These are phyloP conservation scores for Epithele typhae DNA, from an alignment of 768 basidiomycete genomes.

Conservation along the genomic window DNA sequence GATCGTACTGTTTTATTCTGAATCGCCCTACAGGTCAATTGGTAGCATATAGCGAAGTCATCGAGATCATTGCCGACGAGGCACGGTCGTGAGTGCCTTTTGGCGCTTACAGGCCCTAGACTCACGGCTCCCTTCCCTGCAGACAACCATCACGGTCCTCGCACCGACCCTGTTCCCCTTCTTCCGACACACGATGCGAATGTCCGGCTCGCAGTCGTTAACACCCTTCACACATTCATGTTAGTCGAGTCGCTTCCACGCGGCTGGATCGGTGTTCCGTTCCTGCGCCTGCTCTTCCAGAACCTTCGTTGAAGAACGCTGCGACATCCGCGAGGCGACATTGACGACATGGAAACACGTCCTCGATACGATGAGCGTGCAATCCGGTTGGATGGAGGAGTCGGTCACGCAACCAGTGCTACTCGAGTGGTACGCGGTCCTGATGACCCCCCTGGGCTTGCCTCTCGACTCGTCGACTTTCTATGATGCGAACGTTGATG, in stretches of 20 bases:
- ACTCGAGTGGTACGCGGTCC: conserved; percentile 79
- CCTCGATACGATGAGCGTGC: conserved; percentile 47
- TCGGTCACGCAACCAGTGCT: conserved; percentile 55
- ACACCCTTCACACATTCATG: conserved; percentile 86
- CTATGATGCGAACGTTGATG: conserved; percentile 52
- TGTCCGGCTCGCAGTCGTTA: conserved; percentile 90
- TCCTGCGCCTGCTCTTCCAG: conserved; percentile 85
- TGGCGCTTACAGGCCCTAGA: too few relatives aligned
- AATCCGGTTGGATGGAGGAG: conserved; percentile 45
- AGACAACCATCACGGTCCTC: conserved; percentile 51
- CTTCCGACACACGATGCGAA: conserved; percentile 95
- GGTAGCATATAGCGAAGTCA: conserved; percentile 75
- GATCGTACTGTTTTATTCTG: conserved; percentile 49
- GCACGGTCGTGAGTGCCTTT: conserved; percentile 59
- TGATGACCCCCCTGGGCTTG: conserved; percentile 88
- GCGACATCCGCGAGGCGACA: conserved; percentile 75
- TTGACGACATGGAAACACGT: conserved; percentile 72
- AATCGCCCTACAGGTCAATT: conserved; percentile 79
- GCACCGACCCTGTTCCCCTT: conserved; percentile 91
- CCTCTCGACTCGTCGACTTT: conserved; percentile 69
- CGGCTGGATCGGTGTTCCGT: conserved; percentile 76
- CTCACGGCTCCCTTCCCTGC: too few relatives aligned
- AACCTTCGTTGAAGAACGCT: conserved; percentile 92
- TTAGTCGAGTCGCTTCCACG: conserved; percentile 64
- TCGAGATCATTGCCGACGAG: conserved; percentile 65